phyloP scores from a whole-genome alignment of 1,284 basidiomycete species.

The Ganoderma boninense region DNA sequence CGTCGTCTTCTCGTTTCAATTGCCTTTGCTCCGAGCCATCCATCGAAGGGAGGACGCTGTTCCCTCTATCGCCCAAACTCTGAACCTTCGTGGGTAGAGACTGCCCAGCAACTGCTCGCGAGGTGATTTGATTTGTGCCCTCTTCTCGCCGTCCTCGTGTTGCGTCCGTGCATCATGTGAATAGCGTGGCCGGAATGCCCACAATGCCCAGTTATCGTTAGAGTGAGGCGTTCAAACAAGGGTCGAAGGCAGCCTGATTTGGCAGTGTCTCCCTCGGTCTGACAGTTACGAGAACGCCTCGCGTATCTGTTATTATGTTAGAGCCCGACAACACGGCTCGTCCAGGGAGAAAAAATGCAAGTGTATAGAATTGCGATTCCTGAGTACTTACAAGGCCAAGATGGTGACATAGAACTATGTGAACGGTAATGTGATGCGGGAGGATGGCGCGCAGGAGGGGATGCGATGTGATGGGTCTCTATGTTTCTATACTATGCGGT shows the following conservation, averaged over 20 bases:
- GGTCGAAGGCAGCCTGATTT: conserved; percentile 1
- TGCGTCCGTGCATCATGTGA: conserved; percentile 6
- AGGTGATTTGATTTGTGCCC: conserved; percentile 6
- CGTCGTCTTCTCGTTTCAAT: not conserved
- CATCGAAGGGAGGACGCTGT: conserved; percentile 5
- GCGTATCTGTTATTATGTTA: conserved; percentile 15
- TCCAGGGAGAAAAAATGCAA: conserved; percentile 24
- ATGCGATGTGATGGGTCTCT: conserved; percentile 30
- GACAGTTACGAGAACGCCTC: conserved; percentile 27
- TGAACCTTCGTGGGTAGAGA: conserved; percentile 23
- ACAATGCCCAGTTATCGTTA: conserved; percentile 6
- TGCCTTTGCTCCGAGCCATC: not conserved
- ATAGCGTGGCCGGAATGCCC: conserved; percentile 10
- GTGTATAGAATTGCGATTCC: conserved; percentile 26
- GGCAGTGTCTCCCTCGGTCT: conserved; percentile 15
- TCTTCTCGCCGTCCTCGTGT: conserved; percentile 30
- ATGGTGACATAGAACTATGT: conserved; percentile 32
- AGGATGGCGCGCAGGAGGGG: conserved; percentile 18
- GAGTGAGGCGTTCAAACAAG: conserved; percentile 13
- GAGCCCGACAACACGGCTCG: conserved; percentile 15
- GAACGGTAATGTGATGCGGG: conserved; percentile 24
- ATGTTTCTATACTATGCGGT: conserved; percentile 30
- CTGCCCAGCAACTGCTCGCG: conserved; percentile 1
- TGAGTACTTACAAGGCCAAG: conserved; percentile 26
- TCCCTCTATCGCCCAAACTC: conserved; percentile 5